Evolutionary conservation across 495 filamentous ascomycete species (phyloP), one percentile per base, ranked within the genome.

Genomic region (Xylaria acuta): DNA sequence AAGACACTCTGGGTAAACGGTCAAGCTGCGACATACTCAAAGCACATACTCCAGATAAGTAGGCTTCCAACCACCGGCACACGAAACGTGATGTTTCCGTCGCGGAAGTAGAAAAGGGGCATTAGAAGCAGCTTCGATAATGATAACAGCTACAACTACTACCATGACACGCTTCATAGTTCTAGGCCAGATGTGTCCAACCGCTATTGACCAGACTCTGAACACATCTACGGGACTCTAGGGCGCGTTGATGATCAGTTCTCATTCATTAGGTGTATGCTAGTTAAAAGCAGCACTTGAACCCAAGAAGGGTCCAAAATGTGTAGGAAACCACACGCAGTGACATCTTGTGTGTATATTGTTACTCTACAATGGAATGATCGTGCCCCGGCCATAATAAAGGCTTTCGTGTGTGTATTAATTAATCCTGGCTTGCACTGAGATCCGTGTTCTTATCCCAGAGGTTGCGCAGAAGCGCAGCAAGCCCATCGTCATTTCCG

Each of bases 371-470:
- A 59, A 36, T n/a, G 36, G 58, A 60, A 22, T 22, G 32, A 22
- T 2, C 58, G 8, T n/a, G 32, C 34, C 2, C 58, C 58, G 34
- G n/a, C 11, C 34, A 38, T n/a, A 59, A 51, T 25, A 25, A 51
- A 51, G 47, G 43, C 43, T 20, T 1, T 43, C 25, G 30, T 36
- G 7, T 22, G 56, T n/a, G 34, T 22, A 12, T 60, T 38, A 41
- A 64, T 64, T 43, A 64, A 7, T 43, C 60, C 60, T 64, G 60
- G 12, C 60, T 43, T 7, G 60, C 60, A 6, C 83, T 81, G 59
- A 88, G 79, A 72, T 88, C 85, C 74, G 83, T 76, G 54, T 76
- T 86, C 82, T 86, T 87, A 30, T 89, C 86, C 87, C 87, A 89
- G 66, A 89, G 79, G 72, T 83, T 85, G 41, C 85, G 79, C 64